phyloP scores from a whole-genome alignment of 2,329 filamentous ascomycete species.

The Metarhizium sp. region DNA sequence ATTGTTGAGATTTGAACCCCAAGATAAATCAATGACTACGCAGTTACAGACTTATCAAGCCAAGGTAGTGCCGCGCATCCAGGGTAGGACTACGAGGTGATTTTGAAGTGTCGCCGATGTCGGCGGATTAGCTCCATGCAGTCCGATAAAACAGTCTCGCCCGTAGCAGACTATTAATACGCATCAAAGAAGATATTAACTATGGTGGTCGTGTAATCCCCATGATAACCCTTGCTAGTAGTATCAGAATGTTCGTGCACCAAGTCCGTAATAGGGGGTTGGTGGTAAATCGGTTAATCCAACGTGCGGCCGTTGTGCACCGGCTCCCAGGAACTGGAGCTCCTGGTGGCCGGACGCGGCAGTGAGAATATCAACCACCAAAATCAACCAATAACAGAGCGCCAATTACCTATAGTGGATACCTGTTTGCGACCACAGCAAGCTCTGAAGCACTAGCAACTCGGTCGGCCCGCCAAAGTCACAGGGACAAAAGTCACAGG shows the following conservation, averaged over 20 bases:
- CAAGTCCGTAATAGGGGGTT: no score
- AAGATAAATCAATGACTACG: background rate
- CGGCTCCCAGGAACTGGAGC: background rate
- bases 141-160: background rate
- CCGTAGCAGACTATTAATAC: background rate
- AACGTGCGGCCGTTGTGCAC: no score
- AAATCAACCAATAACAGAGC: slow-evolving; percentile 5
- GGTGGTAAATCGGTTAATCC: no score
- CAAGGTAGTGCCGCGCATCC: background rate
- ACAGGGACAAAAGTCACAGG: slow-evolving; percentile 17
- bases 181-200: no score
- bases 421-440: background rate
- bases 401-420: slow-evolving; percentile 9
- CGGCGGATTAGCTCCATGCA: background rate
- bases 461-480: background rate
- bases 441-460: background rate
- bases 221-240: no score
- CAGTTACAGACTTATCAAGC: background rate
- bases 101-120: background rate
- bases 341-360: background rate
- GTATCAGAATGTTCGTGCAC: no score
- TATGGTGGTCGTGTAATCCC: no score
- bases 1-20: background rate
- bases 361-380: background rate
- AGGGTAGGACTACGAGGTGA: background rate